Evolutionary conservation across 805 yeast species (phyloP).

Genomic region (Torulaspora maleeae): DNA sequence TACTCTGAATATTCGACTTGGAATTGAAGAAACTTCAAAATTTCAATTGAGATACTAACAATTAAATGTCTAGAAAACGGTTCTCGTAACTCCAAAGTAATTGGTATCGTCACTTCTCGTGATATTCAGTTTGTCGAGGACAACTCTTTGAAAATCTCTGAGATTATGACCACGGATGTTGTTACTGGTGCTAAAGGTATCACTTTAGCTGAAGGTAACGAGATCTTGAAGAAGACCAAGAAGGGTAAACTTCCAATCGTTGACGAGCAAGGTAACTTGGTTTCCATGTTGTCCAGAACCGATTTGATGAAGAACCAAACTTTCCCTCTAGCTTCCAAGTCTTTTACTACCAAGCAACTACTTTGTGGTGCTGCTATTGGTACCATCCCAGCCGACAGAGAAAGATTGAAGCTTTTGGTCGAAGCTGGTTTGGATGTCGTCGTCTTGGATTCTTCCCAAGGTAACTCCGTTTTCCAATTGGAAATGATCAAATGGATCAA

Average conservation of each 20-base stretch:
- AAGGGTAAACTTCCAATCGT: constrained; percentile 97
- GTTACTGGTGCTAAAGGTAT: constrained; percentile 82
- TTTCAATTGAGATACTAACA: constrained; percentile 19
- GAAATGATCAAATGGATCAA: constrained; percentile 93
- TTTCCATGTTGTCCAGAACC: constrained; percentile 87
- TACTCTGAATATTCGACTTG: constrained; percentile 36
- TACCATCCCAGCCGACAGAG: constrained; percentile 83
- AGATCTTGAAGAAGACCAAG: constrained; percentile 83
- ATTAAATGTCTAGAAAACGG: constrained; percentile 60
- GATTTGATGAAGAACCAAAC: constrained; percentile 94
- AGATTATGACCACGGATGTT: constrained; percentile 85
- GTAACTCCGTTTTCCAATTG: constrained; percentile 92
- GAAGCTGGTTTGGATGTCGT: constrained; percentile 98
- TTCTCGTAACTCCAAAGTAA: constrained; percentile 76
- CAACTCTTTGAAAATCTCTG: constrained; percentile 54
- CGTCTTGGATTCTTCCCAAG: constrained; percentile 93
- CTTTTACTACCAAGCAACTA: constrained; percentile 87
- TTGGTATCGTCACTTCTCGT: constrained; percentile 95
- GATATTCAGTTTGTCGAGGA: constrained; percentile 93
- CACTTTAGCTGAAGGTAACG: constrained; percentile 80
- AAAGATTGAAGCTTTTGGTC: constrained; percentile 76
- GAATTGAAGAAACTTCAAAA: neutral
- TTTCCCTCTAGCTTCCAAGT: constrained; percentile 93
- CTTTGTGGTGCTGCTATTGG: constrained; percentile 99
- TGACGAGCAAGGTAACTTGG: constrained; percentile 68